Conservation (phyloP, 2,329 filamentous ascomycete species). For the Xylariaceae sp. region DNA sequence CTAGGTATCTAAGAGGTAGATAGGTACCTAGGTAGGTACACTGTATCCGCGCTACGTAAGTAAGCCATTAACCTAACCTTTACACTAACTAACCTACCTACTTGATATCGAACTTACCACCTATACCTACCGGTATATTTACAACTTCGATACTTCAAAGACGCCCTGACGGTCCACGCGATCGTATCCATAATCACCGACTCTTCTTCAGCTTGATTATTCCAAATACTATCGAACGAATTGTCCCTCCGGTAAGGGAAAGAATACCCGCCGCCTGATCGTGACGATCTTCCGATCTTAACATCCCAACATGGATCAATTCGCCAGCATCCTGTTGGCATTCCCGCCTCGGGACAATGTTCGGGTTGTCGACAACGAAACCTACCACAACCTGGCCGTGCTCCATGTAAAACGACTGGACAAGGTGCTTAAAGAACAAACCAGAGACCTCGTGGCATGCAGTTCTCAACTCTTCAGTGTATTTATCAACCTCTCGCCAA, state of each 20-base stretch:
- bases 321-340: conserved; percentile 35
- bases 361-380: conserved; percentile 27
- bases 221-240: background rate
- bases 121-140: too few relatives aligned
- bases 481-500: conserved; percentile 15
- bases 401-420: conserved; percentile 36
- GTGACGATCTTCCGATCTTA: background rate
- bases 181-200: background rate
- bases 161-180: background rate
- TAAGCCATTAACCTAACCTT: too few relatives aligned
- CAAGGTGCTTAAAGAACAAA: conserved; percentile 34
- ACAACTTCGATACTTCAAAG: background rate
- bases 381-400: conserved; percentile 38
- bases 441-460: conserved; percentile 30
- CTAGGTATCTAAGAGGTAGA: too few relatives aligned
- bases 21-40: too few relatives aligned
- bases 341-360: conserved; percentile 35
- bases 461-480: conserved; percentile 39
- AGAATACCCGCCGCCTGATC: background rate
- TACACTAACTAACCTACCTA: too few relatives aligned
- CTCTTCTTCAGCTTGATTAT: background rate
- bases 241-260: background rate
- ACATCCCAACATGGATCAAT: conserved; percentile 34
- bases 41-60: too few relatives aligned
- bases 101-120: too few relatives aligned